Base-by-base conservation (phyloP, 768 basidiomycete species). In the Panellus pusillus region DNA sequence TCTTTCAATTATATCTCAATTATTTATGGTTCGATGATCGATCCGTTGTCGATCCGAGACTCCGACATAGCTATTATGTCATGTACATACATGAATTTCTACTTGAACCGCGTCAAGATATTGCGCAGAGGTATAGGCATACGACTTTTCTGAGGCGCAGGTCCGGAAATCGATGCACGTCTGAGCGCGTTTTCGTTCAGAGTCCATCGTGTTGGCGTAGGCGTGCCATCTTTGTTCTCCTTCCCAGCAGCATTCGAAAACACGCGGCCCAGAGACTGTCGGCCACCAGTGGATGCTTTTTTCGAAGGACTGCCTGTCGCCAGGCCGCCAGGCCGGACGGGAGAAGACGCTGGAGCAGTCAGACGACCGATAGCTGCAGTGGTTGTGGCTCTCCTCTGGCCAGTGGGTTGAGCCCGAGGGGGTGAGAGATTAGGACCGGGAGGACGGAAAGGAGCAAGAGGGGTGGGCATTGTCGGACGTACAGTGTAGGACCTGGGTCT, bases 61-160 rank as follows among this genome's bases (percentile, higher is more conserved):
- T 24, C 24, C n/a, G 43, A n/a, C n/a, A n/a, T n/a, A 43, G 7
- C 20, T 9, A 46, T 29, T 8, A 9, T 40, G 15, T 40, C 3
- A 40, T 40, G 39, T 40, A 40, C 5, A 40, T 40, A 40, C 39
- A 40, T 7, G 9, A n/a, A 41, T n/a, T 27, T 17, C 66, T 57
- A 77, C 59, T 78, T 78, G 63, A 79, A 78, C 24, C 74, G 66
- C 32, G 74, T 77, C 43, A 79, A 66, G 43, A 79, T 77, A 61
- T 72, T 77, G 28, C 74, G 72, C 36, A 79, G 68, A 31, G 77
- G 76, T 17, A 73, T 67, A 20, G 74, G 77, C 72, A 78, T 74
- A 8, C 76, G 71, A 61, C 72, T 78, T 61, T 73, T 73, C 49
- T 67, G 68, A 12, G 66, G 49, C 40, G 36, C 54, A 50, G 59